Conservation (phyloP, 2,329 filamentous ascomycete species). For the Botrytis galanthina region DNA sequence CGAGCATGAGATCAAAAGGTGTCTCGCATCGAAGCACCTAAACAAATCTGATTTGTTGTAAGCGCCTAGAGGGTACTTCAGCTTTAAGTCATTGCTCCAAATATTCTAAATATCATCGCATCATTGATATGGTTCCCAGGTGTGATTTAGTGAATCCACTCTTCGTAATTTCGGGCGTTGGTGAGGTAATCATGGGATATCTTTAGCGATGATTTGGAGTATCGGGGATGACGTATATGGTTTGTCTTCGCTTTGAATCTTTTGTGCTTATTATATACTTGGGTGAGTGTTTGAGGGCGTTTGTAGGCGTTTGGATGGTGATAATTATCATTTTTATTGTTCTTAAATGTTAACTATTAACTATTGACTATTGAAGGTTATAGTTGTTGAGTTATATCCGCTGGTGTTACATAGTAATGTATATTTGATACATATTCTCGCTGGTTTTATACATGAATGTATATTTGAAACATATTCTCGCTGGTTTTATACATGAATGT, state of each 20-base stretch:
- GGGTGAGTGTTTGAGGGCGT: rapidly evolving
- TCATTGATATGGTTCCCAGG: too few species aligned
- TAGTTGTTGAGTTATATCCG: not conserved
- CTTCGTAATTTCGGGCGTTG: not conserved
- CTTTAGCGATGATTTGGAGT: too few species aligned
- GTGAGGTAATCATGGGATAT: too few species aligned
- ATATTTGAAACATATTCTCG: too few species aligned
- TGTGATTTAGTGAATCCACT: too few species aligned
- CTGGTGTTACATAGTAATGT: not conserved
- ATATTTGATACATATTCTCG: too few species aligned
- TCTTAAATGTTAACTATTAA: too few species aligned
- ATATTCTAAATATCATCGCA: not conserved
- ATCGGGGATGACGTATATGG: too few species aligned
- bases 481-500: too few species aligned
- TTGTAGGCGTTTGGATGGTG: not conserved
- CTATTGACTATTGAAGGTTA: not conserved
- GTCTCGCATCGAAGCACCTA: too few species aligned
- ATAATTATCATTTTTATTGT: not conserved
- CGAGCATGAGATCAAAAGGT: too few species aligned
- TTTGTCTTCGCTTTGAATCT: not conserved
- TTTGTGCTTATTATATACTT: not conserved
- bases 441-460: too few species aligned
- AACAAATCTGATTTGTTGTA: not conserved
- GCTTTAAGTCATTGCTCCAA: not conserved
- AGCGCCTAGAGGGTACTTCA: rapidly evolving